Conservation (phyloP, 495 filamentous ascomycete genomes). For the Astrothelium macrocarpum region DNA sequence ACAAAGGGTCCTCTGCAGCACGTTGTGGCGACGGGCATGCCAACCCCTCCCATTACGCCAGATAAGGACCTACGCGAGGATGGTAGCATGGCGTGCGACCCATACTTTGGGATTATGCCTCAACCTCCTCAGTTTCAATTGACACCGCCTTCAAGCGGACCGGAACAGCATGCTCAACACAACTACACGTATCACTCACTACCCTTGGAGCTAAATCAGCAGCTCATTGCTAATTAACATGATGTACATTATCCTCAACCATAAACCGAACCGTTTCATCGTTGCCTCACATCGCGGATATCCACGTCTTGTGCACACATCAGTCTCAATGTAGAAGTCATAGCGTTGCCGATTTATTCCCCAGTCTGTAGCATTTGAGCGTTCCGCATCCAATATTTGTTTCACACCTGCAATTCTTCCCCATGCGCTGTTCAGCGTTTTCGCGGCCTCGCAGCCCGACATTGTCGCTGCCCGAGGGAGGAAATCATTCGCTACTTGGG, state of each 20-base stretch:
- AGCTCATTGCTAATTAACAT: neutral
- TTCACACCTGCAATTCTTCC: neutral
- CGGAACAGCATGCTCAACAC: constrained; percentile 21
- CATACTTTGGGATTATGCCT: constrained; percentile 15
- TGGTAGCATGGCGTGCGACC: constrained; percentile 17
- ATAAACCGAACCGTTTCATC: neutral
- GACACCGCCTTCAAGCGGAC: constrained; percentile 27
- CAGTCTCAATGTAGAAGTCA: constrained; percentile 27
- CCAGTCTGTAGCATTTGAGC: neutral
- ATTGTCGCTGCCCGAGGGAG: neutral
- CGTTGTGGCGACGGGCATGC: constrained; percentile 66
- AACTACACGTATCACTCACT: constrained; percentile 8
- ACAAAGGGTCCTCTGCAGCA: constrained; percentile 63
- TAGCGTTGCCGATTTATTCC: constrained; percentile 25
- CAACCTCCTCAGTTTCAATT: constrained; percentile 20
- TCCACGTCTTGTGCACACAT: neutral
- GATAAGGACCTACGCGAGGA: constrained; percentile 39
- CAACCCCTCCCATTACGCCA: constrained; percentile 95
- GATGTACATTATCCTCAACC: neutral
- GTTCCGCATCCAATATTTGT: constrained; percentile 3
- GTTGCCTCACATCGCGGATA: neutral
- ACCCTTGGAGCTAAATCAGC: constrained; percentile 3
- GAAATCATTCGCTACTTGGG: neutral
- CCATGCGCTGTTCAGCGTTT: neutral
- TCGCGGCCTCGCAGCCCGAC: neutral